Base-by-base conservation (phyloP, 2,329 filamentous ascomycete genomes). In the Neopestalotiopsis sp. region DNA sequence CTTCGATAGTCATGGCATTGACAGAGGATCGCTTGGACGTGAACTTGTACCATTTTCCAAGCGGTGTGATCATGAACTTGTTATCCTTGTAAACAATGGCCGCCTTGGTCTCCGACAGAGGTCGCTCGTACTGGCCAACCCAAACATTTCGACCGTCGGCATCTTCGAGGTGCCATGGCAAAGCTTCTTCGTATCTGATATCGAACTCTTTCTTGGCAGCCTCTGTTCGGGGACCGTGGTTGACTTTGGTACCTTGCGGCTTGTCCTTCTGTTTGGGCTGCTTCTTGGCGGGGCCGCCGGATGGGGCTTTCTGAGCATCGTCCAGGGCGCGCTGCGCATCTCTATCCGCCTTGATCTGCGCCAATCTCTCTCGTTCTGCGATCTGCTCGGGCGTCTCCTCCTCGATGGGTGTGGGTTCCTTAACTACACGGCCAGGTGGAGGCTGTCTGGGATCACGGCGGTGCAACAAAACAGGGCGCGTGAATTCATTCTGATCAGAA, bases 131-230 rank as follows among this genome's bases (percentile, higher is more conserved):
- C 68, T 91, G 92, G 59, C 95, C 96, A 42, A 96, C 91, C 94
- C 95, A 98, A 2, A 93, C 92, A 75, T 97, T 95, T 79, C 95
- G 97, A 72, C 94, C 94, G 76, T 99, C 95, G 56, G 95, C 97
- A 79, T 99, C 96, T 78, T 99, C 96, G 45, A 99, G 81, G 79
- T 98, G 95, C 96, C 96, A 99, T 5, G 96, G 96, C 64, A 98
- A 85, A 4, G 95, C 94, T 80, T 99, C 96, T 79, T 98, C 96
- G 73, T 98, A 99, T 71, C 95, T 92, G 81, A 89, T 90, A 68
- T 89, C 88, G 0, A 86, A 85, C 69, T 90, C 87, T 84, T 87
- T 97, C 86, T 88, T 96, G 84, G 82, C 95, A 76, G 95, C 94
- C 76, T 95, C 94, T 5, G 88, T 87, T 67, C 88, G 87, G 68